Evolutionary conservation across 805 yeast genomes (phyloP), one percentile per base, ranked within the genome.

Genomic region (Metahyphopichia silvanorum): DNA sequence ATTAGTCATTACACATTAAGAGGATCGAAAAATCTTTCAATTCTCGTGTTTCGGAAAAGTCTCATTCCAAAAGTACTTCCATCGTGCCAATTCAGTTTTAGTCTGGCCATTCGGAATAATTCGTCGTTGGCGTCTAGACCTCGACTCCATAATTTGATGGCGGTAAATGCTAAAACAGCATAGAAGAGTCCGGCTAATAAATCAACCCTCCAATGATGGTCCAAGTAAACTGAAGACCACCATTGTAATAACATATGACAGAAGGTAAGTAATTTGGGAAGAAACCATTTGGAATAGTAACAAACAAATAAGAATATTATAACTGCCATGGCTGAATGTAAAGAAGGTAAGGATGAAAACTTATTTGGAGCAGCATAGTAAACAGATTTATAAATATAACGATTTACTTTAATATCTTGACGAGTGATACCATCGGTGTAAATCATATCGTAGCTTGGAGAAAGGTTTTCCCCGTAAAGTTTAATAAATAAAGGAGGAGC

Each of bases 401-500:
- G 75, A 1, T 84, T 84, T 43, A 79, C 47, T 16, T 78, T 79
- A 18, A 71, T 55, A 47, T 80, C 86, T n/a, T 77, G 79, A 28
- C 86, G 60, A 3, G 77, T 74, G 26, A 81, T 60, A 2, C 87
- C 87, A 10, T 86, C 89, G 2, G 86, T 82, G 47, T 74, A 82
- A 10, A 86, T 86, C 71, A 77, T 77, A 20, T 72, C 74, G 51
- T 81, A 82, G 39, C 69, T 64, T 2, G 83, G 82, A 7, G 60
- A 35, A 49, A 67, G 70, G 40, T 76, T 72, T 15, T 71, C 69
- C 3, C 86, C 85, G 43, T 81, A 69, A 39, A 76, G 39, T 47
- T 75, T 79, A 29, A 78, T 74, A 51, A 79, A 82, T 81, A 86
- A 78, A 3, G 88, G 88, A 1, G 88, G 84, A 1, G 86, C 84